Evolutionary conservation across 116 monocot species (phyloP).

Genomic region (Thalassia testudinum): DNA sequence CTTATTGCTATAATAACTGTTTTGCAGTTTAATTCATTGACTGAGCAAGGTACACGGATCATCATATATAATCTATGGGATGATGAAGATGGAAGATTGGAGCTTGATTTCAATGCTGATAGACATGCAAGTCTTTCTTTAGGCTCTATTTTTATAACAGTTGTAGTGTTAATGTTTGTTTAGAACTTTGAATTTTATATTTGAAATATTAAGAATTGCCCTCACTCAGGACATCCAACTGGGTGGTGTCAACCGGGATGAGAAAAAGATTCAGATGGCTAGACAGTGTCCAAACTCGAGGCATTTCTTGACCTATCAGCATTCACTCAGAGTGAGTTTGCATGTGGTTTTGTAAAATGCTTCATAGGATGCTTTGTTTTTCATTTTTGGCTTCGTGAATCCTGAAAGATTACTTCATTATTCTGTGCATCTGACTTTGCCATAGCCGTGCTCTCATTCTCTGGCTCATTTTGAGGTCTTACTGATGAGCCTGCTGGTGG

Average conservation of each 20-base stretch:
- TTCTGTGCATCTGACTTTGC: too few relatives aligned
- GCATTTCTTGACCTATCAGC: constrained; percentile 76
- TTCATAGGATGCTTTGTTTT: too few relatives aligned
- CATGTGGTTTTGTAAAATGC: too few relatives aligned
- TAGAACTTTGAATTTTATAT: too few relatives aligned
- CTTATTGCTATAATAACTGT: too few relatives aligned
- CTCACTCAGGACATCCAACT: constrained; percentile 88
- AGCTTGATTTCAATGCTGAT: constrained; percentile 72
- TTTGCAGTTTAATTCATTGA: constrained; percentile 42
- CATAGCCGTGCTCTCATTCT: too few relatives aligned
- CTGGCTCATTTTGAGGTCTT: too few relatives aligned
- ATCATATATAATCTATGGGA: constrained; percentile 80
- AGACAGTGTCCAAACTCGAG: constrained; percentile 57
- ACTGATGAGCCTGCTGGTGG: too few relatives aligned
- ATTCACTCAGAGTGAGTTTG: constrained; percentile 54
- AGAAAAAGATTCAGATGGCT: constrained; percentile 72
- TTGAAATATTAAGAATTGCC: too few relatives aligned
- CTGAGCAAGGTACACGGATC: constrained; percentile 60
- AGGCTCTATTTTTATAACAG: neutral
- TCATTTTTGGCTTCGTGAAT: too few relatives aligned
- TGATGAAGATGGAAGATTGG: constrained; percentile 62
- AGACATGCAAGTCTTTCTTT: constrained; percentile 24
- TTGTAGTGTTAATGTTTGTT: too few relatives aligned
- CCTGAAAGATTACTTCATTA: too few relatives aligned
- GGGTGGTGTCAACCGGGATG: constrained; percentile 72